A percentile compares a stretch with the other conserved stretches of the same genome.
phyloP scores from a whole-genome alignment of 139 green algal genomes.

The Chlamydomonas asymmetrica region DNA sequence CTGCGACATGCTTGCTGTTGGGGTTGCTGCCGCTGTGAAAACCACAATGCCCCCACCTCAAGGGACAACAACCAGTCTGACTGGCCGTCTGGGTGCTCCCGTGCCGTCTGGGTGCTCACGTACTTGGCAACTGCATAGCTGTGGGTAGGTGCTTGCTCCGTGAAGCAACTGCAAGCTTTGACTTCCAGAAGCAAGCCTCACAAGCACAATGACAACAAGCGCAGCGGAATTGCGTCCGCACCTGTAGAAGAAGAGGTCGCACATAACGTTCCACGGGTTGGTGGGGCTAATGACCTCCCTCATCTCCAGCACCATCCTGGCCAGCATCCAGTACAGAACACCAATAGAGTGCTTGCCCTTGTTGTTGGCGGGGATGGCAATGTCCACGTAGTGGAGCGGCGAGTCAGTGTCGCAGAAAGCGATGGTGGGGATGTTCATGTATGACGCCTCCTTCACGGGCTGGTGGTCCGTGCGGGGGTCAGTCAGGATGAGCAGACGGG shows the following conservation, averaged over 20 bases:
- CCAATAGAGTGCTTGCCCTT: slow-evolving; percentile 98
- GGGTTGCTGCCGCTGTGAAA: too few species aligned
- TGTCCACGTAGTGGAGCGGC: slow-evolving; percentile 87
- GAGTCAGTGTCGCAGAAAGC: slow-evolving; percentile 99
- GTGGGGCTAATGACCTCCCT: slow-evolving; percentile 77
- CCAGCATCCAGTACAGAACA: slow-evolving; percentile 96
- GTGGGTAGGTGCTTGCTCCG: too few species aligned
- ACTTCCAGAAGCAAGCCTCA: too few species aligned
- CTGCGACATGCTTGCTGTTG: too few species aligned
- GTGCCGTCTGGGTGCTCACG: too few species aligned
- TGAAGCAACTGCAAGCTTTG: too few species aligned
- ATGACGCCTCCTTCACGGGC: slow-evolving; percentile 95
- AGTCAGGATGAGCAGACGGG: slow-evolving; percentile 94
- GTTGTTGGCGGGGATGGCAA: slow-evolving; percentile 99
- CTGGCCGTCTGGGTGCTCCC: too few species aligned
- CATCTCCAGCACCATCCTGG: slow-evolving; percentile 98
- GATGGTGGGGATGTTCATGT: slow-evolving; percentile 99
- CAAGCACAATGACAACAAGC: too few species aligned
- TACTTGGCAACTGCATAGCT: too few species aligned
- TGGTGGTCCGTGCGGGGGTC: slow-evolving; percentile 92
- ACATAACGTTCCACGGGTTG: slow-evolving; percentile 91
- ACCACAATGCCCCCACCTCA: too few species aligned
- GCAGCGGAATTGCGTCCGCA: slow-evolving; percentile 60
- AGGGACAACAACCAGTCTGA: too few species aligned
- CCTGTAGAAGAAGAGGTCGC: slow-evolving; percentile 99